Base-by-base conservation (phyloP, 305 asterid species). In the Stenogyne calaminthoides region DNA sequence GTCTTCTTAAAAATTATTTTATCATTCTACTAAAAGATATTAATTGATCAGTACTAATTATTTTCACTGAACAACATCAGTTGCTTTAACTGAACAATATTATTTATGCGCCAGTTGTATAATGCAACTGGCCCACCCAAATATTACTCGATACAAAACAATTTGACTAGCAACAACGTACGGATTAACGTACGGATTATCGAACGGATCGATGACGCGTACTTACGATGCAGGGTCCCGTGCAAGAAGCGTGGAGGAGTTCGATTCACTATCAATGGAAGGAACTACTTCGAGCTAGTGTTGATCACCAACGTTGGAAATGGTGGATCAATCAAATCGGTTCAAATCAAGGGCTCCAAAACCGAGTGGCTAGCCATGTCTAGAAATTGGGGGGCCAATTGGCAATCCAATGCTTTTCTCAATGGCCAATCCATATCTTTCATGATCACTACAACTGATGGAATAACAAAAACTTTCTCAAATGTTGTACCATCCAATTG, bases 301-400 rank as follows among this genome's bases (percentile, higher is more conserved):
- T 10, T 76, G 77, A 79, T 89, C 9, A 82, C 61, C 70, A 87
- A 89, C 6, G 89, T 89, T 32, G 95, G 73, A 0, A 85, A 82
- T 5, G 95, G 86, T 0, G 92, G 95, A 44, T 78, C 85, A 5
- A 20, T 89, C 32, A 54, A 18, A 51, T 84, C 92, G 0, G 87
- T 85, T 0, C 80, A 65, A 49, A 77, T 89, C 76, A 87, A 85
- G 79, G 92, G 92, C 7, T 79, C 91, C 0, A 84, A 62, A 10
- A 80, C 91, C 0, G 77, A 80, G 19, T 89, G 95, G 92, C 75
- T 69, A 77, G 1, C 86, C 4, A 85, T 87, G 92, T 80, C 91
- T 0, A 79, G 89, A 25, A 89, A 89, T 60, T 89, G 95, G 95
- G 95, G 95, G 10, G 86, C 78, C 1, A 89, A 89, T 71, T 89